Conservation (phyloP, 257 asterid species). For the Solanum chilense region DNA sequence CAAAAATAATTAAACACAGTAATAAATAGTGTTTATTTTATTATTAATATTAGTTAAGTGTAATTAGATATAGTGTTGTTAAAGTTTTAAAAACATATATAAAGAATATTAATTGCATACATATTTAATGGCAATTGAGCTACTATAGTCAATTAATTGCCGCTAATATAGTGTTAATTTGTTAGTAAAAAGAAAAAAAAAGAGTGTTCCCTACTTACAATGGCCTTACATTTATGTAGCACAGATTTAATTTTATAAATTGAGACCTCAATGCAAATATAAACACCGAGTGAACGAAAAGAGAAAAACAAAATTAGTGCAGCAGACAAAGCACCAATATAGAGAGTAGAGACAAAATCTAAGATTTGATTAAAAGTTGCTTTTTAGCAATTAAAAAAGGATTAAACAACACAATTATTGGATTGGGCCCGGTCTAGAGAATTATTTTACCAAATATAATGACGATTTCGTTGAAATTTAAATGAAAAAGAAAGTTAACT, state of each 20-base stretch:
- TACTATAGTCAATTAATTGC: too few species aligned
- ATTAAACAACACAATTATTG: background rate
- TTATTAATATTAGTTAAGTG: too few species aligned
- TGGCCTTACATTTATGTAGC: background rate
- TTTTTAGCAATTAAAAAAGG: background rate
- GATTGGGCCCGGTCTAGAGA: background rate
- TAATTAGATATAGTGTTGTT: too few species aligned
- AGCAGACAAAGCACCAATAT: background rate
- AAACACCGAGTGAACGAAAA: background rate
- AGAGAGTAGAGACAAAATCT: background rate
- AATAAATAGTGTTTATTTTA: too few species aligned
- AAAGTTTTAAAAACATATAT: too few species aligned
- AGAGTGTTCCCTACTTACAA: accelerated
- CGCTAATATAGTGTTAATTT: too few species aligned
- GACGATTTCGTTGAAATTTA: background rate
- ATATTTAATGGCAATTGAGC: too few species aligned
- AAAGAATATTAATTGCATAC: too few species aligned
- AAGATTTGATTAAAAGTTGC: background rate
- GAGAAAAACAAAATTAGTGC: too few species aligned
- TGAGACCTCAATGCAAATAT: accelerated
- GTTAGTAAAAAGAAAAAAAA: too few species aligned
- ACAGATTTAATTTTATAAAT: background rate
- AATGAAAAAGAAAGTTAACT: background rate
- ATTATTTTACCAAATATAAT: background rate
- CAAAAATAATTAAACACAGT: too few species aligned